Base-by-base conservation (phyloP, 2,329 filamentous ascomycete genomes). In the Dothistroma septosporum region DNA sequence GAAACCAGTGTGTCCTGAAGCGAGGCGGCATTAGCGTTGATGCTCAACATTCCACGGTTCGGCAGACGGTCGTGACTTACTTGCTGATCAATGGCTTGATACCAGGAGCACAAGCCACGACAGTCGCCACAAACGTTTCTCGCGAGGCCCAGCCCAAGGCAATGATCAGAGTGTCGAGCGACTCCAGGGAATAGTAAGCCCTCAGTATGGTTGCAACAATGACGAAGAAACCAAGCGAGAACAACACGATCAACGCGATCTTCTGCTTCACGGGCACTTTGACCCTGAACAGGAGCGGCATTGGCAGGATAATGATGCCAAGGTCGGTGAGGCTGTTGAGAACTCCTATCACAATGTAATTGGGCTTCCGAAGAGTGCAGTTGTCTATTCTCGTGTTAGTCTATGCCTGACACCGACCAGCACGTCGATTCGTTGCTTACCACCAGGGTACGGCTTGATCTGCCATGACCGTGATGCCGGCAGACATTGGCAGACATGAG, bases 241-340 rank as follows among this genome's bases (percentile, higher is more conserved):
- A 83, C 33, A 84, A 73, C 28, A 75, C 63, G n/a, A 76, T 68
- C 1, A 87, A 76, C 0, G 84, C 76, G 0, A 80, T 57, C 71
- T 86, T 87, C 67, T 83, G 80, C 68, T 78, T 82, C 1, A 75
- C 46, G 6, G 77, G 74, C 1, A 87, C 74, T 50, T 79, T 77
- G 0, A 84, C 78, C 28, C 77, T 77, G 11, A 82, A 64, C 28
- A 87, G 68, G 57, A 83, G 73, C 0, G 84, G 83, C 63, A 87
- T 76, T 0, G 84, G 83, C 21, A 87, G 80, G 3, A 78, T 68
- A 31, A 87, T 80, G 69, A 87, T 86, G 74, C 83, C 78, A 2
- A 85, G 41, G 64, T 87, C 85, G 28, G 83, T 85, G 2, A 81
- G 80, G 53, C 87, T 81, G 65, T 87, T 87, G 68, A 87, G 80